phyloP scores from a whole-genome alignment of 805 yeast species.

The Blastobotrys muscicola region DNA sequence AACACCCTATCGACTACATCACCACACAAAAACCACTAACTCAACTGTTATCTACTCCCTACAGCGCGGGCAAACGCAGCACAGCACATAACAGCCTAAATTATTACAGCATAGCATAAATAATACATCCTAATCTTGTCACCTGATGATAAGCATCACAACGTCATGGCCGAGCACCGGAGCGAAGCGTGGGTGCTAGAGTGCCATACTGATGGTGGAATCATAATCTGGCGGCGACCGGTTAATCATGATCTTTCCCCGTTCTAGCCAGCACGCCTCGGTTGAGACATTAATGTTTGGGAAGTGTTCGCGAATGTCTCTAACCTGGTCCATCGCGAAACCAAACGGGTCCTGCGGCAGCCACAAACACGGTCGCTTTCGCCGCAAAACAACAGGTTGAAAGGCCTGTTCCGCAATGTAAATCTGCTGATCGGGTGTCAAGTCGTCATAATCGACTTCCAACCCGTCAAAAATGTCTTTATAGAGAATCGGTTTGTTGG shows the following conservation, averaged over 20 bases:
- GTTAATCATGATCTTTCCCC: constrained; percentile 18
- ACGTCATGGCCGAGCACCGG: too few relatives aligned
- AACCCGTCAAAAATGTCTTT: constrained; percentile 19
- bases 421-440: constrained; percentile 21
- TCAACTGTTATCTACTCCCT: too few relatives aligned
- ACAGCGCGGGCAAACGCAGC: too few relatives aligned
- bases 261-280: constrained; percentile 20
- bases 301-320: constrained; percentile 19
- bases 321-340: constrained; percentile 27
- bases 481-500: too few relatives aligned
- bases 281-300: constrained; percentile 22
- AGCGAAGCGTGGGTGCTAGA: too few relatives aligned
- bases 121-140: too few relatives aligned
- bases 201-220: constrained; percentile 13
- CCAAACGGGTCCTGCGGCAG: constrained; percentile 35
- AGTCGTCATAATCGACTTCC: constrained; percentile 18
- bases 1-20: too few relatives aligned
- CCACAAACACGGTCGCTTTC: constrained; percentile 32
- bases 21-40: too few relatives aligned
- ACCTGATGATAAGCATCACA: too few relatives aligned
- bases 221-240: constrained; percentile 23
- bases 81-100: too few relatives aligned
- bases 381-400: constrained; percentile 25
- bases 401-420: constrained; percentile 21
- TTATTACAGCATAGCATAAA: too few relatives aligned